Evolutionary conservation across 2,329 filamentous ascomycete species (phyloP).

Genomic region (Allantophomopsis lycopodina): DNA sequence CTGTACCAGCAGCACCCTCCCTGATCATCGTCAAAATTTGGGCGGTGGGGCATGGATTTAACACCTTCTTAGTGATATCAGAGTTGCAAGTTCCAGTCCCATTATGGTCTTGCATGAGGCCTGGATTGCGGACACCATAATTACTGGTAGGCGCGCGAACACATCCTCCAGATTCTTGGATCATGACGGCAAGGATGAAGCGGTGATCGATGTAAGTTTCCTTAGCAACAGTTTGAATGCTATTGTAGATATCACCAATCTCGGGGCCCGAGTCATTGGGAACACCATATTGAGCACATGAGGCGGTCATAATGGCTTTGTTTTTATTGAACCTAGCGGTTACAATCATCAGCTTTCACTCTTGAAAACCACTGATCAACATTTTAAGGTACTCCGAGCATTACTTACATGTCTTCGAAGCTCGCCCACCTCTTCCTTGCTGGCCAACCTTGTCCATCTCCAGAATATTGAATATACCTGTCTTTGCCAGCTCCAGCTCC

Average conservation of each 20-base stretch:
- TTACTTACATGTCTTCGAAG: background rate
- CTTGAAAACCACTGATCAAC: too few species aligned
- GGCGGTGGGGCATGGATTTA: background rate
- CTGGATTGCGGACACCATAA: conserved; percentile 27
- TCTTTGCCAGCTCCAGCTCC: conserved; percentile 11
- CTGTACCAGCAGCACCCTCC: conserved; percentile 22
- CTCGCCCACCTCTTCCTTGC: background rate
- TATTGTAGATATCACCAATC: conserved; percentile 8
- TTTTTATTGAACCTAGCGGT: background rate
- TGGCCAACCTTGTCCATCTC: background rate
- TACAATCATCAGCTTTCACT: too few species aligned
- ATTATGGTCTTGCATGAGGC: conserved; percentile 25
- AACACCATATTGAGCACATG: conserved; percentile 9
- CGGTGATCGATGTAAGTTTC: conserved; percentile 21
- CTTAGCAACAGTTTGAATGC: conserved; percentile 19
- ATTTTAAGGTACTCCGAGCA: too few species aligned
- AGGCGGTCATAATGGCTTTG: background rate
- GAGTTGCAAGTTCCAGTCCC: conserved; percentile 22
- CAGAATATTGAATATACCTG: conserved; percentile 16
- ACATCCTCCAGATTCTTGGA: conserved; percentile 30
- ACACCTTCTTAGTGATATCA: conserved; percentile 5
- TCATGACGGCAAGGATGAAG: conserved; percentile 27
- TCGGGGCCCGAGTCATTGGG: conserved; percentile 11
- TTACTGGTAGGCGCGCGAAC: conserved; percentile 24
- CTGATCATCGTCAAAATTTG: conserved; percentile 17